These are phyloP conservation scores for Schizonepeta tenuifolia DNA, from an alignment of 257 asterid species.

Conservation along the genomic window DNA sequence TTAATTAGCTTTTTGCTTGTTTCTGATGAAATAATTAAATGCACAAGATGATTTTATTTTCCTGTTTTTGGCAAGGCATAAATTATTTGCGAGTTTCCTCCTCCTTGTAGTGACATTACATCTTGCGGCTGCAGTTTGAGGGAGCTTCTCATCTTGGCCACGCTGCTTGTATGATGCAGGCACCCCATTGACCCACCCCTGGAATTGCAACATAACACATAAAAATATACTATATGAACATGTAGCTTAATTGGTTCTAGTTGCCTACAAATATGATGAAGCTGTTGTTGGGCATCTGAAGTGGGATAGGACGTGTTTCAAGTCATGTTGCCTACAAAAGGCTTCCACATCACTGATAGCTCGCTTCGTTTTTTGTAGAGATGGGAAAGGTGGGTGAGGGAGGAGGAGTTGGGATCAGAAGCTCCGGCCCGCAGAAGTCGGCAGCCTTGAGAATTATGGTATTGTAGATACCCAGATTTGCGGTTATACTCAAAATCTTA, in stretches of 20 bases:
- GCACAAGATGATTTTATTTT: too few species aligned
- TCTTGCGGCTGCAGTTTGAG: not conserved
- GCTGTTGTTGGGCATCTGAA: slow-evolving; percentile 25
- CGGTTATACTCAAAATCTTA: slow-evolving; percentile 47
- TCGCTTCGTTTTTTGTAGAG: slow-evolving; percentile 48
- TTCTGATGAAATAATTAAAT: not conserved
- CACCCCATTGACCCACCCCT: slow-evolving; percentile 79
- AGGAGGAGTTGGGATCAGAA: slow-evolving; percentile 48
- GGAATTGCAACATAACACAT: not conserved
- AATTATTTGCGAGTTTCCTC: not conserved
- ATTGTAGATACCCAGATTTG: slow-evolving; percentile 35
- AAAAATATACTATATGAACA: not conserved
- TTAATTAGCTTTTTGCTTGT: not conserved
- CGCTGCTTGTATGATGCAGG: slow-evolving; percentile 66
- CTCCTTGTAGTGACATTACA: not conserved
- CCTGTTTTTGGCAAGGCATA: too few species aligned
- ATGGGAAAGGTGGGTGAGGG: slow-evolving; percentile 52
- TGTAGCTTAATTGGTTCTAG: too few species aligned
- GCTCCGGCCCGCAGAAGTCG: slow-evolving; percentile 59
- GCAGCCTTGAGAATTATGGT: slow-evolving; percentile 42
- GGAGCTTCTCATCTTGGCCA: slow-evolving; percentile 58
- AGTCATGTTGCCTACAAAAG: slow-evolving; percentile 44
- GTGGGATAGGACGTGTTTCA: slow-evolving; percentile 42
- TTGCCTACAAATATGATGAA: slow-evolving; percentile 7
- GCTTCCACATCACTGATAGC: slow-evolving; percentile 51